Conservation (phyloP, 495 filamentous ascomycete species). For the Clavariopsis aquatica region DNA sequence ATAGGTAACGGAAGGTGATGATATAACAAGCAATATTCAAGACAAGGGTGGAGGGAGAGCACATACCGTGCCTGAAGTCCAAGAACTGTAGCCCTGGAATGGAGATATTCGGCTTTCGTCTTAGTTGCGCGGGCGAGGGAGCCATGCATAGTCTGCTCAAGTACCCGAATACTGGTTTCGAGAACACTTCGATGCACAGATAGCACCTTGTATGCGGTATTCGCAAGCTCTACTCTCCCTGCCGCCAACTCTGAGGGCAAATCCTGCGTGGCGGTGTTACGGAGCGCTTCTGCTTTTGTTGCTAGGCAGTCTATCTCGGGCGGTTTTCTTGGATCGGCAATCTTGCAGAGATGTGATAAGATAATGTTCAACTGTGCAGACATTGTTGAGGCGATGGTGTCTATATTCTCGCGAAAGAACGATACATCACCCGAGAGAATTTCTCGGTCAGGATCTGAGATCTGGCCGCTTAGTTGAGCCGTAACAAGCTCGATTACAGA, state of each 20-base stretch:
- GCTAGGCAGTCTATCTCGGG: neutral
- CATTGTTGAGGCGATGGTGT: constrained; percentile 17
- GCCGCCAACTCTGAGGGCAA: constrained; percentile 10
- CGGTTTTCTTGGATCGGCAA: constrained; percentile 27
- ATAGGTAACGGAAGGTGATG: neutral
- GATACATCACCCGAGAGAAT: constrained; percentile 39
- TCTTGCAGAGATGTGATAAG: constrained; percentile 20
- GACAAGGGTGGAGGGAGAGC: neutral
- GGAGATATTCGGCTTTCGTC: constrained; percentile 59
- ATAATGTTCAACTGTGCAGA: constrained; percentile 21
- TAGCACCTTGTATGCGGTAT: constrained; percentile 31
- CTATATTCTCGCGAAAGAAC: constrained; percentile 35
- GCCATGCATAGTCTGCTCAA: constrained; percentile 68
- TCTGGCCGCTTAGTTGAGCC: constrained; percentile 31
- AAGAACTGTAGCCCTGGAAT: constrained; percentile 58
- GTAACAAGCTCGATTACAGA: constrained; percentile 39
- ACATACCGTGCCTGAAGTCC: constrained; percentile 57
- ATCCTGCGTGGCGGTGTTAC: constrained; percentile 8
- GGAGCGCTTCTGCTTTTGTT: constrained; percentile 2
- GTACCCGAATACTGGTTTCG: constrained; percentile 39
- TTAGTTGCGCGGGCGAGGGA: constrained; percentile 58
- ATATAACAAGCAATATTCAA: neutral
- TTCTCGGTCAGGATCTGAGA: constrained; percentile 33
- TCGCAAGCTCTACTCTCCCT: constrained; percentile 25
- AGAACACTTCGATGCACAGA: constrained; percentile 35